Evolutionary conservation across 2,329 filamentous ascomycete genomes (phyloP).

Genomic region (Lachnellula arida): DNA sequence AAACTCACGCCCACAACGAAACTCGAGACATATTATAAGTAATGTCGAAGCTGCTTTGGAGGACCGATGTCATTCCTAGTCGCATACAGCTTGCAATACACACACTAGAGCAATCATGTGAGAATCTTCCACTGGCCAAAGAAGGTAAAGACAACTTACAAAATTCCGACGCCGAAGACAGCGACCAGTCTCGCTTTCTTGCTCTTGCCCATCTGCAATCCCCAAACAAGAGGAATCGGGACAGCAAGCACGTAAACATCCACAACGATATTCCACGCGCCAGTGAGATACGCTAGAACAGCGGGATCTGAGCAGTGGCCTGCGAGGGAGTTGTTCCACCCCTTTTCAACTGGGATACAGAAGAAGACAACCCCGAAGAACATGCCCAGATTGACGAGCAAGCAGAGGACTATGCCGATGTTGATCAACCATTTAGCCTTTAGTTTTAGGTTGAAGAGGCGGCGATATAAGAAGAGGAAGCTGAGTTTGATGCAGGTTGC

Average conservation of each 20-base stretch:
- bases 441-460: not conserved
- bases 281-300: not conserved
- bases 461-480: not conserved
- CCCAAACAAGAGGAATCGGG: not conserved
- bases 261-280: not conserved
- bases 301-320: not conserved
- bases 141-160: not conserved
- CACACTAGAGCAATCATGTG: not conserved
- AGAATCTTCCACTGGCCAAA: not conserved
- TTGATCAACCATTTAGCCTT: not conserved
- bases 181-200: not conserved
- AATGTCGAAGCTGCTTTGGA: not conserved
- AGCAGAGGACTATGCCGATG: not conserved
- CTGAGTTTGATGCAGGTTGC: not conserved
- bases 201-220: not conserved
- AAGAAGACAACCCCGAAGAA: not conserved
- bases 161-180: not conserved
- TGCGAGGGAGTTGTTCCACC: not conserved
- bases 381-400: not conserved
- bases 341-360: not conserved
- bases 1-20: not conserved
- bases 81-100: not conserved
- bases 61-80: not conserved
- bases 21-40: not conserved
- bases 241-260: not conserved